Base-by-base conservation (phyloP, 2,329 filamentous ascomycete species). In the Cucurbitaria berberidis region DNA sequence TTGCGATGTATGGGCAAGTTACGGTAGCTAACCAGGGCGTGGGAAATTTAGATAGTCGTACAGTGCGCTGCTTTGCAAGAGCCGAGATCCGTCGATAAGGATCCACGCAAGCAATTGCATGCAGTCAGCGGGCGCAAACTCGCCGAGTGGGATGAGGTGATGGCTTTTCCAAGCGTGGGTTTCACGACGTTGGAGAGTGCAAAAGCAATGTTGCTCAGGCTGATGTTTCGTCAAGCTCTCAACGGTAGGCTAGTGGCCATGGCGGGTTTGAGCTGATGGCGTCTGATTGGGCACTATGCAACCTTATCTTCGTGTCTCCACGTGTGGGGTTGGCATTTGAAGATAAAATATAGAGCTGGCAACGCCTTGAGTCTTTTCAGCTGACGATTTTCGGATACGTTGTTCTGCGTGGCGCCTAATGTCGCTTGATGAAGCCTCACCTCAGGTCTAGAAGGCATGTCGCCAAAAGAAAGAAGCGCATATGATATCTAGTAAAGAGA, bases 231-330 rank as follows among this genome's bases (percentile, higher is more conserved):
- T 63, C 57, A 59, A 60, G 55, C 55, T 58, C 51, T 35, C 21
- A 56, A 21, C 24, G 39, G 38, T 30, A 32, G 51, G 30, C 42
- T 51, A 57, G 45, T 48, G 45, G 35, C 34, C 30, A 55, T 15
- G 38, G 53, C 50, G 36, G 39, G 29, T n/a, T 5, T 19, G 16
- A 16, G 47, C 38, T 44, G 26, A 16, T 30, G 22, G 34, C 38
- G 18, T 26, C 27, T 46, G n/a, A 56, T 56, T 56, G 50, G 45
- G 5, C 34, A 34, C 34, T 35, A 35, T 11, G 24, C 35, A 48
- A n/a, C 19, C 64, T 67, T 67, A 67, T 67, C 64, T 62, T 34
- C 29, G 34, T 26, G 24, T 30, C 8, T 30, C 24, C 26, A 44
- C 40, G 41, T 8, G 40, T 26, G 45, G 40, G 45, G 41, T 49